A percentile compares a stretch with the other conserved stretches of the same genome.
These are phyloP conservation scores for Davidsoniella eucalypti DNA, from an alignment of 2,329 filamentous ascomycete genomes.

Conservation along the genomic window DNA sequence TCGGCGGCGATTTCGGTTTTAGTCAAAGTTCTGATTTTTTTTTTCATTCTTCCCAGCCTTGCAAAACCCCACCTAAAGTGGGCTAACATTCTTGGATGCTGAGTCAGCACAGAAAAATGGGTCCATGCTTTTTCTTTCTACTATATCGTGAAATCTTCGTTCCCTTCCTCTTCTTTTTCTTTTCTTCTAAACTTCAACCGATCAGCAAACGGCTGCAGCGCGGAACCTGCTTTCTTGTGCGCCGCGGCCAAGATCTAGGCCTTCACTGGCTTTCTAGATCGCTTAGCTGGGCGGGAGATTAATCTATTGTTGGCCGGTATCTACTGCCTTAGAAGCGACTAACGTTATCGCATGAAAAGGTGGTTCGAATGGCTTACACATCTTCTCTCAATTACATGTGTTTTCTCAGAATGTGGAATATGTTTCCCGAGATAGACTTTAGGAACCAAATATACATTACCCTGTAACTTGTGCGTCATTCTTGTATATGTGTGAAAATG, in stretches of 20 bases:
- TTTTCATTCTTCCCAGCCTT: slow-evolving; percentile 6
- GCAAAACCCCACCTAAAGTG: slow-evolving; percentile 5
- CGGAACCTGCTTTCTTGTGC: slow-evolving; percentile 15
- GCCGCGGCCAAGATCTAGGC: slow-evolving; percentile 5
- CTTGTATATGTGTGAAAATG: too few species aligned
- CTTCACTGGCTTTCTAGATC: slow-evolving; percentile 23
- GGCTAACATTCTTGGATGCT: neutral
- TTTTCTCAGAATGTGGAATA: neutral
- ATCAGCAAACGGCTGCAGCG: slow-evolving; percentile 18
- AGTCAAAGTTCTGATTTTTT: neutral
- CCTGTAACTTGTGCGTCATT: too few species aligned
- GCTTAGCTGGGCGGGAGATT: slow-evolving; percentile 45
- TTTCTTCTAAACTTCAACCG: slow-evolving; percentile 23
- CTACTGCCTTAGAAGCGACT: slow-evolving; percentile 64
- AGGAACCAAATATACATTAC: too few species aligned
- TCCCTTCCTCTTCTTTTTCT: slow-evolving; percentile 19
- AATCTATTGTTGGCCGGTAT: slow-evolving; percentile 54
- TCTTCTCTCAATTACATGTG: slow-evolving; percentile 15
- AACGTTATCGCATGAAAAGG: slow-evolving; percentile 44
- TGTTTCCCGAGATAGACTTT: neutral
- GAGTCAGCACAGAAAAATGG: slow-evolving; percentile 2
- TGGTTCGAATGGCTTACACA: slow-evolving; percentile 75
- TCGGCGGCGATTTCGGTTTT: too few species aligned
- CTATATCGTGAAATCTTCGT: slow-evolving; percentile 14
- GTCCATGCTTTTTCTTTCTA: too few species aligned